phyloP scores from a whole-genome alignment of 192 early-diverging fungal genomes.

The Backusella luteola region DNA sequence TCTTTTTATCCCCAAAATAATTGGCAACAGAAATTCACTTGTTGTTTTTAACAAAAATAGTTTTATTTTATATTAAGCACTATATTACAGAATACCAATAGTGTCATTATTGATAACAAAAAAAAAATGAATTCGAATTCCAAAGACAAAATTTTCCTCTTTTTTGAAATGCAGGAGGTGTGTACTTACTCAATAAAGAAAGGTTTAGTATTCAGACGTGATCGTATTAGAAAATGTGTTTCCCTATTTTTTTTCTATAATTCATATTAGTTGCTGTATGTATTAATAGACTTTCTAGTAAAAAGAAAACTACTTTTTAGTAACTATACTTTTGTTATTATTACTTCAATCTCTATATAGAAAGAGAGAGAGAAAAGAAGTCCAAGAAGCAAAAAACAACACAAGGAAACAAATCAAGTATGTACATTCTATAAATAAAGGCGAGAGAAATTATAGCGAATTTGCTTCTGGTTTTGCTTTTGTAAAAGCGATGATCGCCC shows the following conservation, averaged over 20 bases:
- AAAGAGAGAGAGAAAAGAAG: not conserved
- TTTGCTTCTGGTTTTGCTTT: not conserved
- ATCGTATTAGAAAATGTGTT: not conserved
- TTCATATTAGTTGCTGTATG: not conserved
- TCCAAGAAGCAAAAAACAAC: not conserved
- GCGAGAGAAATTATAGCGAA: not conserved
- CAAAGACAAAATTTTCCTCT: not conserved
- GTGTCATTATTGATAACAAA: not conserved
- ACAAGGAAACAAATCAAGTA: not conserved
- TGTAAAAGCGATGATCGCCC: not conserved
- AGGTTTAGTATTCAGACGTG: not conserved
- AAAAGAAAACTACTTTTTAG: not conserved
- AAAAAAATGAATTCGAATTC: not conserved
- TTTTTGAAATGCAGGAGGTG: slow-evolving; percentile 5
- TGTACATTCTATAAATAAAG: not conserved
- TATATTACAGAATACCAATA: not conserved
- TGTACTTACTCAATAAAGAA: not conserved
- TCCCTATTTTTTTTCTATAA: not conserved
- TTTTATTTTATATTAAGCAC: not conserved
- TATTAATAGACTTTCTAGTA: not conserved
- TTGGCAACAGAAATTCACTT: not conserved
- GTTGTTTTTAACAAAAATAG: not conserved
- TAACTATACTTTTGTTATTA: not conserved
- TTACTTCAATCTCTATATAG: not conserved
- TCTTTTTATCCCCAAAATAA: not conserved